These are phyloP conservation scores for Aureobasidium sp. DNA, from an alignment of 2,329 filamentous ascomycete species.

Conservation along the genomic window DNA sequence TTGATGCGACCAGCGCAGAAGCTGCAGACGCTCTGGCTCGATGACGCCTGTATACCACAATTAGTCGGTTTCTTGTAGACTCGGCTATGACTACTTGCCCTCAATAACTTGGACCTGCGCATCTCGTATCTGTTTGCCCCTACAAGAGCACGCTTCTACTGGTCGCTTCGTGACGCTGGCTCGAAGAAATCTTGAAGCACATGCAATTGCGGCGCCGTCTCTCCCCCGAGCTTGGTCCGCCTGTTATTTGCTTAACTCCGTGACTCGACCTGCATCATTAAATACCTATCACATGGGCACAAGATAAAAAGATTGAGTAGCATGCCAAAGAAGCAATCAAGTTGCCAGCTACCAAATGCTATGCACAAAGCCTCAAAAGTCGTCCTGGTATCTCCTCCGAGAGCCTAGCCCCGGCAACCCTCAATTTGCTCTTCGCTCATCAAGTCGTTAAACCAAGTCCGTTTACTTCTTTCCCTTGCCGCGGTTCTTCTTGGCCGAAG, in stretches of 20 bases:
- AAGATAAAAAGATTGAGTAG: neutral
- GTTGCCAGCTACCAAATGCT: neutral
- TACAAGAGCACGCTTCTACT: neutral
- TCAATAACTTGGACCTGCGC: conserved; percentile 8
- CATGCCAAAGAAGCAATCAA: neutral
- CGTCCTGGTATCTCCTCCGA: neutral
- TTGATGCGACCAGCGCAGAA: conserved; percentile 9
- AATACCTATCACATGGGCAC: neutral
- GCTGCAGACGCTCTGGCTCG: conserved; percentile 12
- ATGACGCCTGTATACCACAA: neutral
- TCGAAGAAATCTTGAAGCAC: neutral
- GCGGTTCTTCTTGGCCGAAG: conserved; percentile 32
- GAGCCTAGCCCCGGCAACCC: neutral
- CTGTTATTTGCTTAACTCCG: neutral
- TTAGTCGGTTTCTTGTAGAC: neutral
- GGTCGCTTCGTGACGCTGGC: neutral
- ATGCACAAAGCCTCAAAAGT: neutral
- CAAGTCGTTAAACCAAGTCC: neutral
- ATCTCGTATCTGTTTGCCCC: neutral
- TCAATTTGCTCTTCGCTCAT: neutral
- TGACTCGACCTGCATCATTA: too few relatives aligned
- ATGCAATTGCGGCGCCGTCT: neutral
- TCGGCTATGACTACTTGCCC: neutral
- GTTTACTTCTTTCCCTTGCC: conserved; percentile 33
- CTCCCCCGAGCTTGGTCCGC: neutral